Base-by-base conservation (phyloP, 192 early-diverging fungal genomes). In the Chytriomyces sp. region DNA sequence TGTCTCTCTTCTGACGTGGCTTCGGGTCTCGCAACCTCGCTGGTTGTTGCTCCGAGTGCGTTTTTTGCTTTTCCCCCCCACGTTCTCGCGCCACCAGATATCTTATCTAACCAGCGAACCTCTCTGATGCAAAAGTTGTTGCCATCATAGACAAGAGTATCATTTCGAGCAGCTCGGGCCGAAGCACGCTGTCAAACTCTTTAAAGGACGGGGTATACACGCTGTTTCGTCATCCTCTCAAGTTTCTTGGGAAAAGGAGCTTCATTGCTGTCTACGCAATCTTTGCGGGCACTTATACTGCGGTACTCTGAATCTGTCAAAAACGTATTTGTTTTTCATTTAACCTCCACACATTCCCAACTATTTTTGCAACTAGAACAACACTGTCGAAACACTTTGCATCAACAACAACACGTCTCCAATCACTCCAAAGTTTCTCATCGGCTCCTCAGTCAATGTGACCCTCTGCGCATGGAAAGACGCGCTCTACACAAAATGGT, bases 131-230 rank as follows among this genome's bases (percentile, higher is more conserved):
- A 35, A 35, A 35, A 24, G 77, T 86, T 64, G 84, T 86, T 43
- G 81, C 83, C 35, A 86, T 85, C 63, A 77, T 84, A 49, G 85
- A 86, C 79, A 82, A 81, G 16, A 49, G 83, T 50, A 86, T 86
- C 50, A 85, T 86, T 61, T 50, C 72, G 24, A 85, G 82, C 64
- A 83, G 81, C 13, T 77, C 74, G 10, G 83, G 83, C 20, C 69
- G 63, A 26, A 35, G 81, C 53, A 68, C 72, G 50, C 64, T 86
- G 28, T 5, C 45, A 44, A 48, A 62, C 50, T 78, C 69, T 20
- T 28, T 86, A 9, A 18, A 43, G 6, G 16, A 64, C 5, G 78
- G 78, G 4, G 1, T 74, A 20, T 45, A 49, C 46, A 53, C n/a
- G 67, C 75, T 86, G 24, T 2, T 86, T 26, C 75, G 77, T 11